phyloP scores from a whole-genome alignment of 2,329 filamentous ascomycete genomes.

The Dactylellina sp. region DNA sequence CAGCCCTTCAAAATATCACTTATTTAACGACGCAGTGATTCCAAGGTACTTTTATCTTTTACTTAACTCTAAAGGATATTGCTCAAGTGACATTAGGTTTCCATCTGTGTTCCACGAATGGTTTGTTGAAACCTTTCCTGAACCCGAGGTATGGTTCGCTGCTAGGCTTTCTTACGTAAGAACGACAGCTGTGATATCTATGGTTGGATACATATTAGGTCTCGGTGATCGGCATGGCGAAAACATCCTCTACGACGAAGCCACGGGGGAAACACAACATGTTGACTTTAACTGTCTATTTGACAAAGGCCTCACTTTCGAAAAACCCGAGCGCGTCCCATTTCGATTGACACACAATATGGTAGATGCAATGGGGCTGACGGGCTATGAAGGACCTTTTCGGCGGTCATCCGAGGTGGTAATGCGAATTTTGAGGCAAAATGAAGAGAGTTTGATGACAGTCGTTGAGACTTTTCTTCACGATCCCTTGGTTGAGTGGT shows the following conservation, averaged over 20 bases:
- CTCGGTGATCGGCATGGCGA: slow-evolving; percentile 96
- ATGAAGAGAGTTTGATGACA: slow-evolving; percentile 96
- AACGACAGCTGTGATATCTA: slow-evolving; percentile 98
- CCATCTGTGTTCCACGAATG: slow-evolving; percentile 88
- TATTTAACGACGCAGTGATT: slow-evolving; percentile 77
- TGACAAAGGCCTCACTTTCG: slow-evolving; percentile 95
- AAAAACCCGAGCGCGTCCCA: slow-evolving; percentile 92
- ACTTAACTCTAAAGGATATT: not conserved
- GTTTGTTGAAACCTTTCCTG: slow-evolving; percentile 95
- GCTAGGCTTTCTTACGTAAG: slow-evolving; percentile 90
- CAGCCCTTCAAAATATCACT: slow-evolving; percentile 71
- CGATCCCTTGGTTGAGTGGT: slow-evolving; percentile 93
- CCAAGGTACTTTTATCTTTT: slow-evolving; percentile 62
- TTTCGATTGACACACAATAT: slow-evolving; percentile 99
- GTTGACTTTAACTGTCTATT: slow-evolving; percentile 99
- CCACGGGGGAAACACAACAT: slow-evolving; percentile 92
- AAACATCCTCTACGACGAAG: slow-evolving; percentile 94
- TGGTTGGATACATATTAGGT: slow-evolving; percentile 93
- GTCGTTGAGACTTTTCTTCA: slow-evolving; percentile 97
- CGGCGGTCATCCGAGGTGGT: slow-evolving; percentile 90
- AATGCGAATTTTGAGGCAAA: slow-evolving; percentile 82
- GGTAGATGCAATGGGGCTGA: slow-evolving; percentile 95
- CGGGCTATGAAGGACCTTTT: slow-evolving; percentile 92
- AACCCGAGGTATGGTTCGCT: slow-evolving; percentile 90
- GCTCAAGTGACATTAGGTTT: slow-evolving; percentile 71